Evolutionary conservation across 257 asterid genomes (phyloP).

Genomic region (Petunia secreta): DNA sequence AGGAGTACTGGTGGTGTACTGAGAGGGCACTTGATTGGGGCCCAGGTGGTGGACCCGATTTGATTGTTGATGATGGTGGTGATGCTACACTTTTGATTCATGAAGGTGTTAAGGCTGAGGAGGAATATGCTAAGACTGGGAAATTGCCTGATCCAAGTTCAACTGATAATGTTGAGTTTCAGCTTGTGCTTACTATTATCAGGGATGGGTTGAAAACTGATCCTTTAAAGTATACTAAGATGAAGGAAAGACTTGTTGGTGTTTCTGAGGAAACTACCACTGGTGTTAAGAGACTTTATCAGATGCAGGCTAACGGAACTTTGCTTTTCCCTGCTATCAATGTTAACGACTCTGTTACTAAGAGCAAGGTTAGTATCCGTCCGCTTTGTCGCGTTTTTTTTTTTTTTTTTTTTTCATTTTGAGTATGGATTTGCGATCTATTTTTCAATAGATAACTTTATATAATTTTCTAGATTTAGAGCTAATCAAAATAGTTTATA

Average conservation of each 20-base stretch:
- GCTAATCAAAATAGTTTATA: not conserved
- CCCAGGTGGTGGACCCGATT: constrained; percentile 48
- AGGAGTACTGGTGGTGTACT: constrained; percentile 57
- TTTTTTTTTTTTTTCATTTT: too few species aligned
- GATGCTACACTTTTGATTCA: constrained; percentile 47
- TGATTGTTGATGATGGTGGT: constrained; percentile 51
- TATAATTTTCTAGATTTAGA: not conserved
- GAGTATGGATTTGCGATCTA: too few species aligned
- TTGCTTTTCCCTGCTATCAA: constrained; percentile 46
- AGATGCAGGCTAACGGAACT: constrained; percentile 44
- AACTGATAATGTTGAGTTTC: constrained; percentile 47
- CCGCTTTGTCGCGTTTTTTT: not conserved
- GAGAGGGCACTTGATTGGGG: constrained; percentile 55
- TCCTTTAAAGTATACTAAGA: constrained; percentile 43
- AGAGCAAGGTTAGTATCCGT: constrained; percentile 40
- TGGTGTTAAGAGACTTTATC: constrained; percentile 51
- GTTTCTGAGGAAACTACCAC: constrained; percentile 55
- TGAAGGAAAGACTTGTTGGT: constrained; percentile 53
- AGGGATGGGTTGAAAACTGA: constrained; percentile 42
- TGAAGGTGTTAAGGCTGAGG: constrained; percentile 54
- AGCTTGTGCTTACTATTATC: constrained; percentile 41
- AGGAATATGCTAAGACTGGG: constrained; percentile 39
- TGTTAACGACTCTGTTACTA: constrained; percentile 47
- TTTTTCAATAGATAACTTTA: too few species aligned
- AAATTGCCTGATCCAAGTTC: constrained; percentile 44